These are phyloP conservation scores for Tetrahymena malaccensis DNA, from an alignment of 73 alveolate genomes.

Conservation along the genomic window DNA sequence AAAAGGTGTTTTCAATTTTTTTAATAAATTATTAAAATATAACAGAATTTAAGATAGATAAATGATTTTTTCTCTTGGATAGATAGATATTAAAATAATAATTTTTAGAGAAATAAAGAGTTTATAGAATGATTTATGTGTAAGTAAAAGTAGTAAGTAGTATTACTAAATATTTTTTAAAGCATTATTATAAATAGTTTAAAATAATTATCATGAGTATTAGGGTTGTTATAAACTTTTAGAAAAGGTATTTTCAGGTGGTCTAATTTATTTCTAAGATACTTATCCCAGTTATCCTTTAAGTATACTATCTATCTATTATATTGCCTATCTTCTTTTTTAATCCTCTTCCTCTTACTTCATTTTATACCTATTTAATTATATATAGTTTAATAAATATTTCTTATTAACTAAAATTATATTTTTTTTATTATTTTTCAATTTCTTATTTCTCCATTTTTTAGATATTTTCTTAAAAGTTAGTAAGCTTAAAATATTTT, in stretches of 20 bases:
- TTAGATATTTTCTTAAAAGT: too few relatives aligned
- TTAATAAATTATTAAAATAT: too few relatives aligned
- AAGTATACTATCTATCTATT: neutral
- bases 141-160: neutral
- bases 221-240: neutral
- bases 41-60: too few relatives aligned
- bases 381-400: neutral
- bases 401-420: too few relatives aligned
- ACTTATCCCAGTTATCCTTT: neutral
- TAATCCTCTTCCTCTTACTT: neutral
- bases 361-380: neutral
- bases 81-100: too few relatives aligned
- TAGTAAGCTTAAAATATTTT: too few relatives aligned
- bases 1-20: too few relatives aligned
- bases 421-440: too few relatives aligned
- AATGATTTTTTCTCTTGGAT: too few relatives aligned
- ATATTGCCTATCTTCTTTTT: neutral
- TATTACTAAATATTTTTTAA: neutral
- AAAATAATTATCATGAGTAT: neutral
- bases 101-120: too few relatives aligned
- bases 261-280: neutral
- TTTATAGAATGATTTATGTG: neutral
- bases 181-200: neutral
- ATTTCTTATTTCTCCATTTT: too few relatives aligned
- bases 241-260: neutral